Conservation (phyloP, 2,329 filamentous ascomycete species). For the Fusarium haematococcum region DNA sequence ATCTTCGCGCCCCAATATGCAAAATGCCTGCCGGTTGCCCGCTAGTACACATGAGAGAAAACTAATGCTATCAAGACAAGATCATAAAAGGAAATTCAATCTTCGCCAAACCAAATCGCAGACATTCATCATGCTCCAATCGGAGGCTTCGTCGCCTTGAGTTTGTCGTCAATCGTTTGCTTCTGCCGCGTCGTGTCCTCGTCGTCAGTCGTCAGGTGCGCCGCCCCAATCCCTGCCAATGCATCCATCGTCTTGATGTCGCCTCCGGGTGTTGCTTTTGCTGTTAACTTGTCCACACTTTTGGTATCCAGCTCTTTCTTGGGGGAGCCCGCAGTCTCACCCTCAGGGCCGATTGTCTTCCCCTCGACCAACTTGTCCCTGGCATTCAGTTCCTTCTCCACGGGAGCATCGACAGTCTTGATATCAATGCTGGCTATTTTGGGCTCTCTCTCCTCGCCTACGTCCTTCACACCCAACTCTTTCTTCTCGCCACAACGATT, state of each 20-base stretch:
- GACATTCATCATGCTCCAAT: constrained; percentile 28
- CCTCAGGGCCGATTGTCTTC: neutral
- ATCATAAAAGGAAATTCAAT: constrained; percentile 24
- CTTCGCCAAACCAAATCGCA: constrained; percentile 25
- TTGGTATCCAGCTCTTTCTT: neutral
- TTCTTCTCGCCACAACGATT: constrained; percentile 12
- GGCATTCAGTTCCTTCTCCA: neutral
- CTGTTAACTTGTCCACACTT: neutral
- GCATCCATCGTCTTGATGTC: neutral
- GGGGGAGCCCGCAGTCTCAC: neutral
- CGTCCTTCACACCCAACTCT: neutral
- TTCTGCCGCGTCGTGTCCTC: constrained; percentile 30
- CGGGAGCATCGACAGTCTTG: constrained; percentile 2
- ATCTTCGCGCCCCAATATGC: constrained; percentile 32
- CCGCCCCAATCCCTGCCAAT: constrained; percentile 18
- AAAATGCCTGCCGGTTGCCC: constrained; percentile 33
- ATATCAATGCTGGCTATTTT: neutral
- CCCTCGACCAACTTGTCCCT: neutral
- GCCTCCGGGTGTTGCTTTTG: neutral
- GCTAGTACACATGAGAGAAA: constrained; percentile 30
- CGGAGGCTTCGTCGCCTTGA: constrained; percentile 14
- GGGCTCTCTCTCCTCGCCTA: neutral
- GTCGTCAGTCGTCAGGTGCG: constrained; percentile 31
- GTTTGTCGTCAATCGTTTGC: constrained; percentile 35
- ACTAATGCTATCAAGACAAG: constrained; percentile 9